A percentile compares a stretch with the other conserved stretches of the same genome.
Conservation (phyloP, 768 basidiomycete species). For the Russula earlei region DNA sequence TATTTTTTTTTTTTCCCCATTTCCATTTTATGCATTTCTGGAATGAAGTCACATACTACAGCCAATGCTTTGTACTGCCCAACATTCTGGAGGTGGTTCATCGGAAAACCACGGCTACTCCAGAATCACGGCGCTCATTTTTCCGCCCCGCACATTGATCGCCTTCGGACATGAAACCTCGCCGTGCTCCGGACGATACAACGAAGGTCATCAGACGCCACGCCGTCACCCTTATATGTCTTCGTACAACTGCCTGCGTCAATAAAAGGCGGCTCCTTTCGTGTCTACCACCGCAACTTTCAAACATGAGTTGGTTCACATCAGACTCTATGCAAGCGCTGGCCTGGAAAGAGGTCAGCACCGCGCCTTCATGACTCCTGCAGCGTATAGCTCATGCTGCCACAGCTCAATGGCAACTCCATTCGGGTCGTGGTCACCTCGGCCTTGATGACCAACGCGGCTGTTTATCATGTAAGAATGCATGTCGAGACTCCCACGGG, state of each 20-base stretch:
- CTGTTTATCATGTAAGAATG: constrained; percentile 14
- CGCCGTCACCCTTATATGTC: not conserved
- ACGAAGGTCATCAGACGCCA: constrained; percentile 10
- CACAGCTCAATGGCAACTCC: constrained; percentile 8
- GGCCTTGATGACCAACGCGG: constrained; percentile 13
- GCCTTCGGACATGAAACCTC: constrained; percentile 13
- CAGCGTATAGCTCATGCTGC: not conserved
- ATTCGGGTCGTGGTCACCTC: constrained; percentile 12
- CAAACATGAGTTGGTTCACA: constrained; percentile 17
- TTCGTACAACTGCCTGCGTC: not conserved
- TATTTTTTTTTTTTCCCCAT: not conserved
- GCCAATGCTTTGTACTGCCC: not conserved
- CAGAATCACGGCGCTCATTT: not conserved
- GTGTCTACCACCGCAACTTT: not conserved
- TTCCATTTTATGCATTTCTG: not conserved
- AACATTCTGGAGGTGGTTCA: not conserved
- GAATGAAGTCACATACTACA: not conserved
- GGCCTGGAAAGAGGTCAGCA: constrained; percentile 12
- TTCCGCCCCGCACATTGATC: constrained; percentile 5
- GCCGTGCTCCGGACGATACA: not conserved
- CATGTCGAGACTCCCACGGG: not conserved
- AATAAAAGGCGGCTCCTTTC: constrained; percentile 8
- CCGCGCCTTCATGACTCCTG: not conserved
- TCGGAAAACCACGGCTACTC: not conserved
- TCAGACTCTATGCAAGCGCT: constrained; percentile 3